Evolutionary conservation across 2,329 filamentous ascomycete species (phyloP), one percentile per base, ranked within the genome.

Genomic region (Tolypocladium sp.): DNA sequence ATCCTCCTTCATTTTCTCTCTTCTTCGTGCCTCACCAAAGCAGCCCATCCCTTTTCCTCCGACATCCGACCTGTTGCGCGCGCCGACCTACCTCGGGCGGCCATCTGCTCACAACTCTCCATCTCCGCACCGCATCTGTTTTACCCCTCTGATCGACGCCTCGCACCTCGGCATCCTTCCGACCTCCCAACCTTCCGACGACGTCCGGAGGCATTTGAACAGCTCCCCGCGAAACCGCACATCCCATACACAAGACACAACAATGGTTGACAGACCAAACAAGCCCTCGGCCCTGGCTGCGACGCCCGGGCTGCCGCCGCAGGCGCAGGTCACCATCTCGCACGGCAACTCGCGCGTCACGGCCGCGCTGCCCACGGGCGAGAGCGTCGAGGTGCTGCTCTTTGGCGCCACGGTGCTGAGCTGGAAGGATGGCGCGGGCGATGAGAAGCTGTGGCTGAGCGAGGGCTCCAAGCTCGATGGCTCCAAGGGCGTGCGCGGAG

Each of bases 331-430:
- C 69, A 84, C 84, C 71, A 86, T 92, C 69, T 83, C 86, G 35
- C 82, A 90, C 67, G 84, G 85, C 70, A 86, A 86, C 73, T 82
- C 83, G 61, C 85, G 84, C 61, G 87, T 97, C 57, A 83, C 84
- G n/a, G 93, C 93, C 40, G 82, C 82, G 37, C 84, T 97, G 51
- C 90, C 92, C 44, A 89, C 91, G 0, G 92, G 93, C 65, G 92
- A 97, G 77, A 90, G 85, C 58, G 84, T 96, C 65, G 87, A 91
- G 64, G 81, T 99, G 42, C 80, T 96, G 61, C 85, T 97, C n/a
- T 90, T 90, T 69, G 94, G 94, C 60, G 94, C 94, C 13, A 97
- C 92, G 1, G 89, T 99, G 55, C 86, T 90, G 60, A 94, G 89
- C 74, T 99, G 94, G 94, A 96, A 94, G 80, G 88, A 89, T 70